Evolutionary conservation across 345 rosid species (phyloP).

Genomic region (Euphorbia lathyris): DNA sequence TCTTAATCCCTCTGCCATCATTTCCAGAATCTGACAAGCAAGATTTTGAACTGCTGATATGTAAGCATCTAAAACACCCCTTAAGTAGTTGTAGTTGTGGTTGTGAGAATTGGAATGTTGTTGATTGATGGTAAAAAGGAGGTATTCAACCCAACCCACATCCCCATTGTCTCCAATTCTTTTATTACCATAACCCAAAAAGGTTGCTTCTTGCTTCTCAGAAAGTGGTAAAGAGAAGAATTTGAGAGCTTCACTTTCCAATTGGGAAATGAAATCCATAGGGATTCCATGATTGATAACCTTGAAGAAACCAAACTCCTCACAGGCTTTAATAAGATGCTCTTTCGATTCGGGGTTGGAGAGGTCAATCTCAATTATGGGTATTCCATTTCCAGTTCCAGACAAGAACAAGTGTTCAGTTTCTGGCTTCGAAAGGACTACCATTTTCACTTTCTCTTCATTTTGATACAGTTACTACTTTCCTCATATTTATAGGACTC

Average conservation of each 20-base stretch:
- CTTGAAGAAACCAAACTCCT: slow-evolving; percentile 55
- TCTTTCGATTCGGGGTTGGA: slow-evolving; percentile 30
- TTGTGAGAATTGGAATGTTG: not conserved
- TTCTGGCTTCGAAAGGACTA: slow-evolving; percentile 4
- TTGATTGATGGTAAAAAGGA: slow-evolving; percentile 36
- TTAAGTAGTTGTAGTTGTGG: not conserved
- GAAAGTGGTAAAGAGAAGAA: slow-evolving; percentile 38
- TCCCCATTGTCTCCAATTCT: slow-evolving; percentile 49
- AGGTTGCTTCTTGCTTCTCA: slow-evolving; percentile 38
- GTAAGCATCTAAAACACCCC: slow-evolving; percentile 21
- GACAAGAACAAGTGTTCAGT: slow-evolving; percentile 1
- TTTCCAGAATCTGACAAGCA: slow-evolving; percentile 24
- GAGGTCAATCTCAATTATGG: slow-evolving; percentile 11
- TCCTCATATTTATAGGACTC: too few species aligned
- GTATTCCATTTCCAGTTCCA: slow-evolving; percentile 1
- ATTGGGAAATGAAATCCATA: slow-evolving; percentile 24
- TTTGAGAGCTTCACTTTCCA: slow-evolving; percentile 36
- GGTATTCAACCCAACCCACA: slow-evolving; percentile 55
- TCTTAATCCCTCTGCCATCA: slow-evolving; percentile 29
- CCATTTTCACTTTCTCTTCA: too few species aligned
- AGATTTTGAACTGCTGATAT: slow-evolving; percentile 21
- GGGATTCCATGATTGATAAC: slow-evolving; percentile 48
- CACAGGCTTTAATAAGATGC: slow-evolving; percentile 39
- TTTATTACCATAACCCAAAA: slow-evolving; percentile 51
- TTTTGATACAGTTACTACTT: too few species aligned